A percentile compares a stretch with the other conserved stretches of the same genome.
These are phyloP conservation scores for Fulvia fulva DNA, from an alignment of 2,329 filamentous ascomycete species.

Conservation along the genomic window DNA sequence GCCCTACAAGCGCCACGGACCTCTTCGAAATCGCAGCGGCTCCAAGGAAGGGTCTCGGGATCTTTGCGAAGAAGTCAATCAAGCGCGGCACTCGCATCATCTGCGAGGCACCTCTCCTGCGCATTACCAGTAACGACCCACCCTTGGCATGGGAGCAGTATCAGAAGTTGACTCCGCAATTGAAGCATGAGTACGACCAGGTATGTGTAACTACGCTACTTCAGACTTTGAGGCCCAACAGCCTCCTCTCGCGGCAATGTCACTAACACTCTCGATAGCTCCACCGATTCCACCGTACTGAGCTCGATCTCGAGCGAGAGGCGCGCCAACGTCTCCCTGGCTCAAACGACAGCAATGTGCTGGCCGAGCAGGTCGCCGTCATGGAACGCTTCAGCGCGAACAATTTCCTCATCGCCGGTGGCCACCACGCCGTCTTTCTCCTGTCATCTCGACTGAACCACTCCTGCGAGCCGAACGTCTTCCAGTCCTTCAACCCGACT, in stretches of 20 bases:
- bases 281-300: slow-evolving; percentile 12
- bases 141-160: slow-evolving; percentile 20
- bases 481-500: slow-evolving; percentile 18
- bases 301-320: slow-evolving; percentile 19
- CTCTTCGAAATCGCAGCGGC: slow-evolving; percentile 18
- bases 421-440: slow-evolving; percentile 16
- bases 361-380: slow-evolving; percentile 18
- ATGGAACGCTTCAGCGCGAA: slow-evolving; percentile 28
- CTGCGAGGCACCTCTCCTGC: slow-evolving; percentile 22
- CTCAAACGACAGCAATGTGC: slow-evolving; percentile 1
- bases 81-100: slow-evolving; percentile 26
- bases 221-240: too few species aligned
- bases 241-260: background rate
- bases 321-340: slow-evolving; percentile 11
- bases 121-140: slow-evolving; percentile 13
- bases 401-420: slow-evolving; percentile 18
- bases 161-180: slow-evolving; percentile 11
- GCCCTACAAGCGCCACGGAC: background rate
- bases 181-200: slow-evolving; percentile 20
- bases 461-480: slow-evolving; percentile 27
- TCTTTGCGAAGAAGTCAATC: slow-evolving; percentile 24
- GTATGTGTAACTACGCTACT: background rate
- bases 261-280: slow-evolving; percentile 4
- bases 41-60: slow-evolving; percentile 22
- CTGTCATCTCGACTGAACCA: slow-evolving; percentile 22